Base-by-base conservation (phyloP, 805 yeast species). In the Schwanniomyces pseudopolymorphus region DNA sequence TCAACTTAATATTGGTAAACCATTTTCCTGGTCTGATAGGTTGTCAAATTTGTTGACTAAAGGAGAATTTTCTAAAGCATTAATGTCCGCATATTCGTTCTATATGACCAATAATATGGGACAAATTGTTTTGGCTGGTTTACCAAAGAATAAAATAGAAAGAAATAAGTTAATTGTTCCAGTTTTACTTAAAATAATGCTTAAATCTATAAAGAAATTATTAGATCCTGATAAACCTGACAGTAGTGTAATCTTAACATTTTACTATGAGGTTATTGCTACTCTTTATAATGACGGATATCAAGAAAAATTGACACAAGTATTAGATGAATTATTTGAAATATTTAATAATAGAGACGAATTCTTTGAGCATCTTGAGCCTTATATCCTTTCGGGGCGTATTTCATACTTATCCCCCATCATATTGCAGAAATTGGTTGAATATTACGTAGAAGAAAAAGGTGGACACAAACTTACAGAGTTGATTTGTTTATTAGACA, bases 1-100 rank as follows among this genome's bases (percentile, higher is more conserved):
- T 77, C 1, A 72, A 77, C 40, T 89, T 0, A 76, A 67, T 5
- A 72, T 83, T 2, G 96, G 91, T 0, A 70, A 80, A 20, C 63
- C 81, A 13, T 69, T 81, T 2, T 81, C 77, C 53, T 89, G 90
- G 96, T 88, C 85, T 0, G 91, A 86, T 52, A 68, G 73, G 22
- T 61, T 87, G 1, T 60, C 78, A 47, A 69, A 64, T 5, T 57
- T 78, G 10, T 67, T 89, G 40, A 68, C 77, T 9, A 53, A 64
- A 1, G 80, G 78, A 1, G 60, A 76, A 19, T 84, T 82, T 45
- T 60, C 77, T 5, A 67, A 61, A 2, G 91, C 95, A 0, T 69
- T 88, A n/a, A 62, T 67, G 2, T 66, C 76, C 13, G 84, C 87
- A 0, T 67, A 77, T 39, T 62, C 64, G 6, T 86, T 77, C 57